Percentiles rank a stretch among this genome's conserved stretches.
phyloP scores from a whole-genome alignment of 805 yeast species.

The Spathaspora sp. region DNA sequence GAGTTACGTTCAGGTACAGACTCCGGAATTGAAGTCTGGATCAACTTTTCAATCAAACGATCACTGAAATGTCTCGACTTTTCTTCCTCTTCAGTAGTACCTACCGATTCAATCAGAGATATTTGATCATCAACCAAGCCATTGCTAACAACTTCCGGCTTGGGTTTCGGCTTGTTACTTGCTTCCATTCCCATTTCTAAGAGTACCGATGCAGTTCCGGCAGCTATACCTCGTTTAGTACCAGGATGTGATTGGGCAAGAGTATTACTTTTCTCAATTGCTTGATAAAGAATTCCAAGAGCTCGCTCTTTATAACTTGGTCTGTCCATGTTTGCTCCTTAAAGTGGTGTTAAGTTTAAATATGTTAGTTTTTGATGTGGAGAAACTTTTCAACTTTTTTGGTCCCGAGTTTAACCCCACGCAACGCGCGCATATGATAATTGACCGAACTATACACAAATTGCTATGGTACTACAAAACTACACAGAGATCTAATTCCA shows the following conservation, averaged over 20 bases:
- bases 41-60: constrained; percentile 48
- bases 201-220: constrained; percentile 34
- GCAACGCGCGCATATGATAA: background rate
- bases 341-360: background rate
- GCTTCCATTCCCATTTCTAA: constrained; percentile 30
- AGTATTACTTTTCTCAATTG: constrained; percentile 8
- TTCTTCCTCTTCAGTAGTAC: constrained; percentile 12
- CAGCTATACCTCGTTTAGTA: constrained; percentile 29
- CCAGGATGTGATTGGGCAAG: constrained; percentile 18
- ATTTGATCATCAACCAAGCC: constrained; percentile 15
- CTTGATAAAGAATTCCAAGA: constrained; percentile 3
- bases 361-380: no score
- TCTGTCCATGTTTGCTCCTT: background rate
- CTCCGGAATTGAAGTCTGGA: constrained; percentile 48
- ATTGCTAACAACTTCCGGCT: no score
- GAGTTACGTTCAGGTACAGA: constrained; percentile 45
- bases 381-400: no score
- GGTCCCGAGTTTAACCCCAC: no score
- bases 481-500: no score
- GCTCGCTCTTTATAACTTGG: constrained; percentile 5
- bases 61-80: constrained; percentile 50
- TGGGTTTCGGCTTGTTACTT: constrained; percentile 9
- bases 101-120: constrained; percentile 20
- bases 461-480: no score
- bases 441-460: background rate